phyloP scores from a whole-genome alignment of 768 basidiomycete genomes.

The Asterophora lycoperdoides region DNA sequence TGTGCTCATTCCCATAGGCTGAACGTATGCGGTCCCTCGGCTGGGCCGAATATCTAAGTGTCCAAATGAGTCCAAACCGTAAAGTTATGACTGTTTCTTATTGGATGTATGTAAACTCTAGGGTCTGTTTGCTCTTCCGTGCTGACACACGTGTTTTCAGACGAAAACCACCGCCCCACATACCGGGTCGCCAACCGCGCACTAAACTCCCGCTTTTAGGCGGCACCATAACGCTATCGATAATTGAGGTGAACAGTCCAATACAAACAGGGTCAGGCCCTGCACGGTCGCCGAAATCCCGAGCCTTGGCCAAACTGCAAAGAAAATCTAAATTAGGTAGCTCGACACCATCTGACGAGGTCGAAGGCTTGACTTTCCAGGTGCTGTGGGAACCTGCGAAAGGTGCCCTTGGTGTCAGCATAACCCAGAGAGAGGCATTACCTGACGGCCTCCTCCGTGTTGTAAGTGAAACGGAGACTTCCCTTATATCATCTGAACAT shows the following conservation, averaged over 20 bases:
- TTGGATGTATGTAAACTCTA: slow-evolving; percentile 63
- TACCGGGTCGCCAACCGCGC: slow-evolving; percentile 28
- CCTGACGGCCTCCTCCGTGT: slow-evolving; percentile 43
- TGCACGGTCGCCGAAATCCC: slow-evolving; percentile 48
- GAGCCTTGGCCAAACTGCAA: slow-evolving; percentile 59
- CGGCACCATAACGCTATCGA: slow-evolving; percentile 70
- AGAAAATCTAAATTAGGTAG: slow-evolving; percentile 56
- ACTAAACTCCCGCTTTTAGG: slow-evolving; percentile 56
- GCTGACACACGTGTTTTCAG: slow-evolving; percentile 13
- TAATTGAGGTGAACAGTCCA: slow-evolving; percentile 47
- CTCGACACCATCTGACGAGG: slow-evolving; percentile 63
- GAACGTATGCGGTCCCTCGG: slow-evolving; percentile 76
- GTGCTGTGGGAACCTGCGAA: slow-evolving; percentile 76
- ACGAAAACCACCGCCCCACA: slow-evolving; percentile 20
- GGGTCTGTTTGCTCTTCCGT: background rate
- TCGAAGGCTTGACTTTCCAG: slow-evolving; percentile 64
- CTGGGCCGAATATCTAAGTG: slow-evolving; percentile 75
- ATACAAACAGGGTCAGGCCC: slow-evolving; percentile 39
- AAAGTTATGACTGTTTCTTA: slow-evolving; percentile 74
- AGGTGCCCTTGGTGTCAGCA: slow-evolving; percentile 56
- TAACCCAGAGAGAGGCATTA: slow-evolving; percentile 47
- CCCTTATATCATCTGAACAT: background rate
- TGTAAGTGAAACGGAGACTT: slow-evolving; percentile 43
- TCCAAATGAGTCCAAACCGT: slow-evolving; percentile 65
- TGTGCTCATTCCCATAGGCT: slow-evolving; percentile 39